Evolutionary conservation across 768 basidiomycete genomes (phyloP).

Genomic region (Amylocystis lapponica): DNA sequence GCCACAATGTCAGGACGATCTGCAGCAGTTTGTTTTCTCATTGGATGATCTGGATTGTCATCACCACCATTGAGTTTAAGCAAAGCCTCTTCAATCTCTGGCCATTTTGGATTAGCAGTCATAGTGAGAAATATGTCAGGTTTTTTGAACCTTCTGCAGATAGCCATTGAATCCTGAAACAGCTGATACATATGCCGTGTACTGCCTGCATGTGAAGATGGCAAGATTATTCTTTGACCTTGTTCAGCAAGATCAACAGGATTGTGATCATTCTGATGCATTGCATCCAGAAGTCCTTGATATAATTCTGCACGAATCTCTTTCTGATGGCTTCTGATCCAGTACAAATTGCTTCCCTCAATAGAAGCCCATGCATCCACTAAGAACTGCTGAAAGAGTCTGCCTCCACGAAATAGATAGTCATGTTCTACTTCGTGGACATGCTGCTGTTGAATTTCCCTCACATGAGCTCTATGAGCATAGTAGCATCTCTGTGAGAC

Average conservation of each 20-base stretch:
- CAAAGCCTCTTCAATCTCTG: constrained; percentile 34
- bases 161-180: constrained; percentile 42
- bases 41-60: too few species aligned
- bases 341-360: constrained; percentile 36
- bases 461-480: constrained; percentile 29
- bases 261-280: constrained; percentile 14
- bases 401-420: constrained; percentile 29
- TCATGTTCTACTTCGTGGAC: neutral
- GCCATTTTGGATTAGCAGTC: constrained; percentile 48
- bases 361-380: constrained; percentile 40
- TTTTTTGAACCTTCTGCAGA: constrained; percentile 31
- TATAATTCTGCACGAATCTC: constrained; percentile 30
- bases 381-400: constrained; percentile 39
- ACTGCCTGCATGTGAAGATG: constrained; percentile 37
- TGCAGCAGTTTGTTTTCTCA: constrained; percentile 31
- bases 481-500: constrained; percentile 26
- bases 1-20: constrained; percentile 45
- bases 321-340: constrained; percentile 28
- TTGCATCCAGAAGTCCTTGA: constrained; percentile 28
- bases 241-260: constrained; percentile 24
- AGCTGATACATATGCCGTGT: constrained; percentile 38
- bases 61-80: constrained; percentile 7
- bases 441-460: constrained; percentile 14
- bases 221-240: constrained; percentile 33
- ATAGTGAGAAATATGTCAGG: constrained; percentile 47